A percentile compares a stretch with the other conserved stretches of the same genome.
These are phyloP conservation scores for Nematocida displodere DNA, from an alignment of 371 early-diverging fungal genomes.

Conservation along the genomic window DNA sequence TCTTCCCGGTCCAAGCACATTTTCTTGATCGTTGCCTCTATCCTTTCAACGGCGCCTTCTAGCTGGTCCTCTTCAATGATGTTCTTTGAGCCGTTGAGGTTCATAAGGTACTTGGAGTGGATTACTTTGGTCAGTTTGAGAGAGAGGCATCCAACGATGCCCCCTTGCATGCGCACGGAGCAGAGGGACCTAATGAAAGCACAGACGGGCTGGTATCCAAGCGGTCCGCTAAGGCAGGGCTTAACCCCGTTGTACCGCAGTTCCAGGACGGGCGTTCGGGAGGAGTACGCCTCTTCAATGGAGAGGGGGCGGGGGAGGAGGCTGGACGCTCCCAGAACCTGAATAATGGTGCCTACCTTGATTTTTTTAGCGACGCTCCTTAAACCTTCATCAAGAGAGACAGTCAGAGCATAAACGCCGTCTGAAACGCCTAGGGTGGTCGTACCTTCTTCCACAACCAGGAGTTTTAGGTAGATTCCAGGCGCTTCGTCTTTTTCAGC, in stretches of 20 bases:
- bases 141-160: conserved; percentile 13
- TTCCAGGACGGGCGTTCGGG: not conserved
- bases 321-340: conserved; percentile 29
- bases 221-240: conserved; percentile 22
- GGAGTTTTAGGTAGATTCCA: conserved; percentile 61
- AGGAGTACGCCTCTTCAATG: conserved; percentile 2
- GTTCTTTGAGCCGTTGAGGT: conserved; percentile 38
- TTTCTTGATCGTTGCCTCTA: conserved; percentile 21
- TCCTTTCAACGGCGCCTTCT: conserved; percentile 1
- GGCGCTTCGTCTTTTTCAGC: conserved; percentile 60
- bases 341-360: conserved; percentile 3
- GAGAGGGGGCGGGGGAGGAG: not conserved
- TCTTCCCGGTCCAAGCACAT: not conserved
- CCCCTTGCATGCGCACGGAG: conserved; percentile 1
- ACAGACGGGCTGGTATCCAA: conserved; percentile 25
- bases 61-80: conserved; percentile 26
- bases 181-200: conserved; percentile 22
- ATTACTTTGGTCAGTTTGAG: conserved; percentile 20
- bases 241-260: conserved; percentile 46
- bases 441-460: conserved; percentile 52
- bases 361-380: not conserved
- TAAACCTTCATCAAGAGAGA: not conserved
- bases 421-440: conserved; percentile 21
- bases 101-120: not conserved
- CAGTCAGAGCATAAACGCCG: conserved; percentile 4